A percentile compares a stretch with the other conserved stretches of the same genome.
Conservation (phyloP, 2,329 filamentous ascomycete genomes). For the Neophaeococcomyces mojaviensis region DNA sequence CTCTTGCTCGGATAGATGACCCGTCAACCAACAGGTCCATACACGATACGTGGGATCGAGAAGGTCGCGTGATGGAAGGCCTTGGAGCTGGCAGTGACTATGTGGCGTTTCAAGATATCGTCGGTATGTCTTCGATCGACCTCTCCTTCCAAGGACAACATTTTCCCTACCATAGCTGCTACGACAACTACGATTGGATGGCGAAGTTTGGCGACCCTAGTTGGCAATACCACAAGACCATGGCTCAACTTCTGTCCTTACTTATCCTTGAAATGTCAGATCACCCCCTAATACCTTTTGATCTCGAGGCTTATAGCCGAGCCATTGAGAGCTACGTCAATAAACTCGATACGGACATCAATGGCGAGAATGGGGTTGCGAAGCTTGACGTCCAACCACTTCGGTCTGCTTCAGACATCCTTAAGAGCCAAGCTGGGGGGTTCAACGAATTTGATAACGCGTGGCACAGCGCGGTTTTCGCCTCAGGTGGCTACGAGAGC, state of each 20-base stretch:
- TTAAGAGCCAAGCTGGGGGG: slow-evolving; percentile 52
- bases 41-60: slow-evolving; percentile 65
- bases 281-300: slow-evolving; percentile 72
- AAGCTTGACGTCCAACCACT: slow-evolving; percentile 52
- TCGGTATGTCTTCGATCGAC: slow-evolving; percentile 80
- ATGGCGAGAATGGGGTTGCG: slow-evolving; percentile 27
- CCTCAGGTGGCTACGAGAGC: slow-evolving; percentile 68
- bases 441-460: slow-evolving; percentile 69
- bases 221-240: slow-evolving; percentile 68
- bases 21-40: slow-evolving; percentile 64
- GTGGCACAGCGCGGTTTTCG: slow-evolving; percentile 68
- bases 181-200: slow-evolving; percentile 88
- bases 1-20: slow-evolving; percentile 67
- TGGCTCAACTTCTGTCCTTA: slow-evolving; percentile 72
- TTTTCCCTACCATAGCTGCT: slow-evolving; percentile 73
- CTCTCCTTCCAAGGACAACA: slow-evolving; percentile 64
- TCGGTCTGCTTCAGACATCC: slow-evolving; percentile 53
- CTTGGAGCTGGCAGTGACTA: slow-evolving; percentile 75
- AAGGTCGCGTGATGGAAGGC: slow-evolving; percentile 54
- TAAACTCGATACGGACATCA: slow-evolving; percentile 59
- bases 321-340: slow-evolving; percentile 58
- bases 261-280: slow-evolving; percentile 82
- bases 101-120: slow-evolving; percentile 83
- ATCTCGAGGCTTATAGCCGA: slow-evolving; percentile 65
- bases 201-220: slow-evolving; percentile 68